Conservation (phyloP, 805 yeast species). For the Lachancea thermotolerans region DNA sequence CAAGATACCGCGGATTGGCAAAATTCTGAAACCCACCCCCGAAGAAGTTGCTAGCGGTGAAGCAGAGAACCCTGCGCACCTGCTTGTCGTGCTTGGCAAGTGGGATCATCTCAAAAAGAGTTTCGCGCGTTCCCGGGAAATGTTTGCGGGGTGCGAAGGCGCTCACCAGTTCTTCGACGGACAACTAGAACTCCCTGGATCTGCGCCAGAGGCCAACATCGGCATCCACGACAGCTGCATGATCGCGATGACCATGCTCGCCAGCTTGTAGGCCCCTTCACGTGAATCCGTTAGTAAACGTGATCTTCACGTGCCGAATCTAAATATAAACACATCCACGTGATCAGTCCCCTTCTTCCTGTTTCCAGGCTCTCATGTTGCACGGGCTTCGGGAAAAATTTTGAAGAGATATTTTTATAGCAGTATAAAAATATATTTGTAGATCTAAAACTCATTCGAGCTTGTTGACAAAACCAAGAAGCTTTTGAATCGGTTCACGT, state of each 20-base stretch:
- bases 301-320: neutral
- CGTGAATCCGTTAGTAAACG: neutral
- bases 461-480: no score
- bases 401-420: neutral
- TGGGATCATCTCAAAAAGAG: constrained; percentile 49
- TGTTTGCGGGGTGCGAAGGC: constrained; percentile 45
- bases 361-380: no score
- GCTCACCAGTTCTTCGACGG: constrained; percentile 69
- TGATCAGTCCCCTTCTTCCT: no score
- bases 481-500: no score
- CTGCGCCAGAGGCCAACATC: constrained; percentile 34
- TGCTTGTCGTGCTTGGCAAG: constrained; percentile 57
- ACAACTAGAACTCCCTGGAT: constrained; percentile 43
- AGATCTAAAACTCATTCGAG: neutral
- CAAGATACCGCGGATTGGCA: constrained; percentile 24
- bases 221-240: constrained; percentile 67
- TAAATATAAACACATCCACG: no score
- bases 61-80: constrained; percentile 17
- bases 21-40: constrained; percentile 18
- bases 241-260: constrained; percentile 43
- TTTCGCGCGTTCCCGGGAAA: constrained; percentile 45
- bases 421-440: neutral
- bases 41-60: constrained; percentile 18
- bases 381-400: neutral
- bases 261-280: neutral